Base-by-base conservation (phyloP, 106 monocot species). In the Dendrobium nobile region DNA sequence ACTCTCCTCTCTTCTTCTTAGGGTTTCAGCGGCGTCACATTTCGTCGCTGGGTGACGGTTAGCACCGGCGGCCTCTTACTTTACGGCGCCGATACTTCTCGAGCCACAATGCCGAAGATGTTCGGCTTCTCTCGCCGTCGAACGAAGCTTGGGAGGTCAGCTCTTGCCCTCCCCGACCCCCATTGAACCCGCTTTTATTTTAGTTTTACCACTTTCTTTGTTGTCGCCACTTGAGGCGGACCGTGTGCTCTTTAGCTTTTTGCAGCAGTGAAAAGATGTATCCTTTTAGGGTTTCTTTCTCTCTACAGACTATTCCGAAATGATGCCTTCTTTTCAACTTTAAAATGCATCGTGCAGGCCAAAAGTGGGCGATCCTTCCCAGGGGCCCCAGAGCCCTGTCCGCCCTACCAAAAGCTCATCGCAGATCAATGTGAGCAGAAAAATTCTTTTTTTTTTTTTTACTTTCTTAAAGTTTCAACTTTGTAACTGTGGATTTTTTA, bases 331-430 rank as follows among this genome's bases (percentile, higher is more conserved):
- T 78, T 61, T 45, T 58, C 47, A 61, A 17, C 47, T 68, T 55
- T 79, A 13, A 70, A 41, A 24, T 26, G 26, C 10, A 1, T 11
- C 24, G 24, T 41, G 37, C 84, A 98, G 97, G 90, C 82, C 91
- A 40, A 95, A 95, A 81, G 88, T 86, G 47, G 88, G 84, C 26
- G 97, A 94, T 82, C 74, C 92, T 41, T 75, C 79, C 8, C 92
- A 95, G 70, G 94, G 85, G 41, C 17, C 82, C 40, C 86, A 81
- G 43, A 94, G 91, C 59, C 94, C 94, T 3, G 28, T 83, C 31
- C 79, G 94, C 55, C 84, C 85, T 5, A 79, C 81, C 33, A 94
- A 89, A 81, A 84, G 89, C 40, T 75, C 65, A 78, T 78, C 44
- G 73, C 85, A 86, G 51, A 88, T 89, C 78, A 90, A 72, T 87